Base-by-base conservation (phyloP, 2,329 filamentous ascomycete genomes). In the Xylariaceae sp. region DNA sequence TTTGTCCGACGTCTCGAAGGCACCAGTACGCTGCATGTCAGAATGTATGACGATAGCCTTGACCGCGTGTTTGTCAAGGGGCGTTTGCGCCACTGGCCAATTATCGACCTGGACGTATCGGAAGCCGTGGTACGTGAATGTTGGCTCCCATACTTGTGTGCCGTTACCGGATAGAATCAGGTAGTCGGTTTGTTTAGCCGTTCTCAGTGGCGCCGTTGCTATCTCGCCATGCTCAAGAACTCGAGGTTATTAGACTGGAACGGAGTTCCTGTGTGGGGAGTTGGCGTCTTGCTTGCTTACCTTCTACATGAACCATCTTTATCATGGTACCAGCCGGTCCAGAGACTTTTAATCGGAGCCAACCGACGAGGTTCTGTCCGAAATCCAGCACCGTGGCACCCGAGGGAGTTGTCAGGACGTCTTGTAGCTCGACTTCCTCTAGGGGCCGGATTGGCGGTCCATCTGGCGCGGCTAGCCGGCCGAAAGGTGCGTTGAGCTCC, bases 71-170 rank as follows among this genome's bases (percentile, higher is more conserved):
- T 43, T 48, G 49, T 75, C 66, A 3, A 67, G 55, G 0, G 59
- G 51, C 3, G 59, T 65, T 8, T 64, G 60, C 1, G 57, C 52
- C 3, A 36, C 47, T 2, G 65, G 65, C 74, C 74, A 78, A 15
- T 71, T 71, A 2, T 71, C 66, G 4, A 78, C 61, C 55, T 76
- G 68, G 5, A 75, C 74, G 54, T 75, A 80, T 30, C 77, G 70
- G 54, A 79, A 80, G 2, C 77, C 77, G 58, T 80, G 77, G 53
- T 76, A 80, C 2, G 76, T 79, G 60, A 78, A 79, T 0, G 65
- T 67, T 0, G 77, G 76, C 18, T 72, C 66, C 73, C 74, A 80
- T 68, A 57, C 80, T 76, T 15, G 80, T 76, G 0, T 75, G 78
- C 80, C 80, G 80, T 18, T 76, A 76, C 5, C 63, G 0, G 61